Base-by-base conservation (phyloP, 306 rosid species). In the Casuarina cunninghamiana region DNA sequence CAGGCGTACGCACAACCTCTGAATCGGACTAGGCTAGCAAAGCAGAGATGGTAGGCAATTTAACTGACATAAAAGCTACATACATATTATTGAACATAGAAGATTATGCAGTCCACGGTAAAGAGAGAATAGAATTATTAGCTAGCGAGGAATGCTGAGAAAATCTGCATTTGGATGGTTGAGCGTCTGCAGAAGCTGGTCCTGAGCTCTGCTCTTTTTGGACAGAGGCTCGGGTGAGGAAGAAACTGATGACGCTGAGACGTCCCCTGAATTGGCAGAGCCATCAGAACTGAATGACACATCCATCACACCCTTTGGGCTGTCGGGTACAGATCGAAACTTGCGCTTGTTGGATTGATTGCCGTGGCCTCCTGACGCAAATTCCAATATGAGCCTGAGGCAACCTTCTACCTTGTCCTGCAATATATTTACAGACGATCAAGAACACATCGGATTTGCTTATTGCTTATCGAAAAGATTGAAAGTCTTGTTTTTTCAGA, bases 231-330 rank as follows among this genome's bases (percentile, higher is more conserved):
- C 93, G 45, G 93, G 89, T 38, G 93, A 90, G 50, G 94, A 90
- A 35, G 93, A 86, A 19, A 91, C 93, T 10, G 97, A 90, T 48
- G 63, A 65, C 16, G 82, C 63, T 39, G 85, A 41, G 6, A 78
- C 65, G 0, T 83, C 81, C 97, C 97, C 93, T 6, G 97, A 91
- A 16, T 95, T 97, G 78, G 91, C 89, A 6, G 98, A 86, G 83
- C 89, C 80, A 61, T 91, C 90, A 1, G 88, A 87, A 86, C 91
- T 90, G 72, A 91, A 95, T 6, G 91, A 87, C 79, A 84, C 82
- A 19, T 93, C 97, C 26, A 86, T 85, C 2, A 96, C 97, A 19
- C 98, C 96, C 75, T 80, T 91, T 73, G 99, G 99, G 53, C 99
- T 93, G 19, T 90, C 80, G 0, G 99, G 97, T 32, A 84, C 49